Evolutionary conservation across 371 early-diverging fungal genomes (phyloP), one percentile per base, ranked within the genome.

Genomic region (Mortierella sp.): DNA sequence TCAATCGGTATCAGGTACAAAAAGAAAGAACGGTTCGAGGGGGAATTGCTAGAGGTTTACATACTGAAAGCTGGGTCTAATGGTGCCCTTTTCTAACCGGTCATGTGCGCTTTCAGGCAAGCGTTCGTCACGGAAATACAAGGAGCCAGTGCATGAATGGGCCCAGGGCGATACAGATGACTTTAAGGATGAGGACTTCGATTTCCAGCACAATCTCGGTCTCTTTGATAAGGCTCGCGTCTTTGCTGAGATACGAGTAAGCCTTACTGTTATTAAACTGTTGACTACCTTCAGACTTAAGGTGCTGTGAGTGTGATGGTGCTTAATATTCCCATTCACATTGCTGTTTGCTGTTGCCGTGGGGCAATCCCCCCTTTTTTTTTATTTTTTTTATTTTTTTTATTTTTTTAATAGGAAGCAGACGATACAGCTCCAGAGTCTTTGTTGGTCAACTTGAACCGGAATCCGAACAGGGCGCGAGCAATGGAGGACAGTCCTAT

Each of bases 241-340:
- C 50, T 95, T 93, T 89, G 92, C 86, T 17, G 91, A 94, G 69
- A 93, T 95, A 39, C 82, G 90, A 66, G 88, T 84, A 84, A 72
- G 63, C 4, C 14, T 34, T 34, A 28, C 26, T 42, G n/a, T n/a
- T n/a, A n/a, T n/a, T n/a, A n/a, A n/a, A n/a, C n/a, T n/a, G n/a
- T n/a, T n/a, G n/a, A n/a, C n/a, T n/a, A n/a, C n/a, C n/a, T n/a
- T n/a, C n/a, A n/a, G n/a, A n/a, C n/a, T n/a, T n/a, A n/a, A n/a
- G n/a, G n/a, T n/a, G n/a, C n/a, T n/a, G n/a, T n/a, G n/a, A n/a
- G n/a, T n/a, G n/a, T n/a, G n/a, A n/a, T n/a, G n/a, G n/a, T n/a
- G n/a, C n/a, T n/a, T n/a, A n/a, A n/a, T n/a, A n/a, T n/a, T n/a
- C n/a, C n/a, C n/a, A n/a, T n/a, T n/a, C n/a, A n/a, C n/a, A n/a